Evolutionary conservation across 169 alveolate species (phyloP), one percentile per base, ranked within the genome.

Genomic region (Cryptosporidium sp.): DNA sequence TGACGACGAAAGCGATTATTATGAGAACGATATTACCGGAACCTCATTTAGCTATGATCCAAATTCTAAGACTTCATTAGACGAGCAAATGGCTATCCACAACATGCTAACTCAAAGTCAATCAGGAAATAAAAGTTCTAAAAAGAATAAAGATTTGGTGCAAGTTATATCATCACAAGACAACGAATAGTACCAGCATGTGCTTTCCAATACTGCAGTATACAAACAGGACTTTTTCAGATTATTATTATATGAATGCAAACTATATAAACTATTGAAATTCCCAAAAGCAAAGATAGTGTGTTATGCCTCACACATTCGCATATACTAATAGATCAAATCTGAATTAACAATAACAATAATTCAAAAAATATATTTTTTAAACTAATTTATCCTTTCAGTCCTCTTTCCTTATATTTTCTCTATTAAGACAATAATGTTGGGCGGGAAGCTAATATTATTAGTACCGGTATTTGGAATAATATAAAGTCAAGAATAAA

Each of bases 111-210:
- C 45, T 10, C 37, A 39, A 35, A 58, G 37, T 12, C 37, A 52
- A n/a, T 21, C 51, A 16, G 71, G 21, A 14, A 73, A 37, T 26
- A n/a, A 18, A 8, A 29, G 31, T 29, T 37, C 26, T 48, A 48
- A 48, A 65, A 37, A 31, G 3, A 37, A 65, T 14, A 50, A 71
- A 48, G 26, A 43, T 73, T 3, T 73, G n/a, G 86, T 73, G 26
- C 71, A 73, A 33, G 86, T 73, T 14, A 39, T 73, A 2, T 73
- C 70, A 10, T 73, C 86, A 9, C 18, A 31, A 18, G 51, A 73
- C 3, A 73, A 55, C 33, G 67, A n/a, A 55, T 16, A n/a, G 21
- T 55, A 26, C 10, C 8, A 23, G 37, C 14, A 55, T 23, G 8
- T n/a, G 0, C 67, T 9, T 21, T 3, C 37, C 12, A 41, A 1